Evolutionary conservation across 2,329 filamentous ascomycete genomes (phyloP).

Genomic region (Penicillium rolfsii): DNA sequence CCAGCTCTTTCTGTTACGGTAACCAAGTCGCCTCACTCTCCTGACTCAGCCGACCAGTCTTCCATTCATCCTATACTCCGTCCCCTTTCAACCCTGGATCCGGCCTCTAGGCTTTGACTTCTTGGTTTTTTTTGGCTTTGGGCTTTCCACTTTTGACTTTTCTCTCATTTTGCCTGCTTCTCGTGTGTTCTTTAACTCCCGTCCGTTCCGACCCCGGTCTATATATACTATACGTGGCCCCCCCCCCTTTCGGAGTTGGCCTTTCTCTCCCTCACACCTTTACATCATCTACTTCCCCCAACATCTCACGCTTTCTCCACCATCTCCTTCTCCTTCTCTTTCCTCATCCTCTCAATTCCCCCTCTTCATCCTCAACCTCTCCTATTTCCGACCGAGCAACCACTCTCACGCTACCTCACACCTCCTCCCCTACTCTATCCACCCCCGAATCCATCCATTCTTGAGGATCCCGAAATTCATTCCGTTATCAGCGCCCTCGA

Average conservation of each 20-base stretch:
- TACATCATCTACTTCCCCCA: conserved; percentile 16
- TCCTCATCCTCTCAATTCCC: conserved; percentile 7
- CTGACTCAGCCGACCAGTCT: conserved; percentile 15
- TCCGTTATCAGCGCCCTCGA: conserved; percentile 7
- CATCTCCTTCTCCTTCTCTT: conserved; percentile 10
- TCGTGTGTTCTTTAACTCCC: conserved; percentile 17
- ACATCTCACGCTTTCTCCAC: conserved; percentile 6
- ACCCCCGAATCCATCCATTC: neutral
- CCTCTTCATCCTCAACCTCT: neutral
- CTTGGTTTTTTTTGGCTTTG: conserved; percentile 5
- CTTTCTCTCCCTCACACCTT: conserved; percentile 6
- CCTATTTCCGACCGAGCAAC: neutral
- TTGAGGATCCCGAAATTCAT: neutral
- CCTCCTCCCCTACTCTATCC: neutral
- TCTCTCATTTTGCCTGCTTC: conserved; percentile 14
- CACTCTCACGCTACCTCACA: neutral
- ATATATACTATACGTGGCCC: conserved; percentile 20
- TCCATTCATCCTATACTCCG: conserved; percentile 7
- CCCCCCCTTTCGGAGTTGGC: conserved; percentile 10
- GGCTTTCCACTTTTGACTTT: conserved; percentile 8
- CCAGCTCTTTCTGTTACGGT: neutral
- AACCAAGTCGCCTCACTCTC: conserved; percentile 26
- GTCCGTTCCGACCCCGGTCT: conserved; percentile 30
- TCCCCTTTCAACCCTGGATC: conserved; percentile 14
- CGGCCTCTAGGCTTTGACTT: neutral